Conservation (phyloP, 768 basidiomycete genomes). For the Pisolithus microcarpus region DNA sequence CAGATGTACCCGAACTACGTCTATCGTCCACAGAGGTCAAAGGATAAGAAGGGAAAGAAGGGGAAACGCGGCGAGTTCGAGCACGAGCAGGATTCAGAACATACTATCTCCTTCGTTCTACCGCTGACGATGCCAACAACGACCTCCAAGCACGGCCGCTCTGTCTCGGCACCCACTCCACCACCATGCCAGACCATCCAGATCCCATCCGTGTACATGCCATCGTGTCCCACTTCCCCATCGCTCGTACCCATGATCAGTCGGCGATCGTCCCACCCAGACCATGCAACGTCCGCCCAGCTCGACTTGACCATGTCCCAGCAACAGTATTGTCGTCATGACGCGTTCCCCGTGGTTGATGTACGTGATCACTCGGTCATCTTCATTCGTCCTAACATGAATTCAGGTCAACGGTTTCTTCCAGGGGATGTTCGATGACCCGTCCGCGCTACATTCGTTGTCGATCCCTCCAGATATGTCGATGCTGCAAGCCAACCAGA, state of each 20-base stretch:
- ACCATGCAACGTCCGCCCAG: slow-evolving; percentile 37
- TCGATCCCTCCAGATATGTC: slow-evolving; percentile 33
- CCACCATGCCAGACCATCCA: slow-evolving; percentile 61
- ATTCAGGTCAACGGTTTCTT: slow-evolving; percentile 44
- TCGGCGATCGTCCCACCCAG: slow-evolving; percentile 48
- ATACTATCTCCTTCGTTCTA: slow-evolving; percentile 42
- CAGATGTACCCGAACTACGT: slow-evolving; percentile 70
- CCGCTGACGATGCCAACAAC: slow-evolving; percentile 29
- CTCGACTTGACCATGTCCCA: slow-evolving; percentile 50
- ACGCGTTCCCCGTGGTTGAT: slow-evolving; percentile 29
- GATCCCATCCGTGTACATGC: slow-evolving; percentile 57
- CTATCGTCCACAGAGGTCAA: slow-evolving; percentile 61
- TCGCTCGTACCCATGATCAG: slow-evolving; percentile 50
- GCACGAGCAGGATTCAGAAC: slow-evolving; percentile 43
- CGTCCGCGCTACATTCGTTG: slow-evolving; percentile 34
- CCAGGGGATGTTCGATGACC: slow-evolving; percentile 38
- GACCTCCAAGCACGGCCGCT: slow-evolving; percentile 42
- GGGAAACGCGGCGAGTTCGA: slow-evolving; percentile 26
- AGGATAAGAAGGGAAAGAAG: slow-evolving; percentile 43
- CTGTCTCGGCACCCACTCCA: slow-evolving; percentile 57
- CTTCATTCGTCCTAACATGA: slow-evolving; percentile 3
- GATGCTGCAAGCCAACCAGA: slow-evolving; percentile 36
- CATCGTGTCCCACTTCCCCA: slow-evolving; percentile 60
- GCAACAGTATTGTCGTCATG: slow-evolving; percentile 29
- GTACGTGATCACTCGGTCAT: slow-evolving; percentile 27